These are phyloP conservation scores for Bipolaris zeicola DNA, from an alignment of 2,329 filamentous ascomycete genomes.

Conservation along the genomic window DNA sequence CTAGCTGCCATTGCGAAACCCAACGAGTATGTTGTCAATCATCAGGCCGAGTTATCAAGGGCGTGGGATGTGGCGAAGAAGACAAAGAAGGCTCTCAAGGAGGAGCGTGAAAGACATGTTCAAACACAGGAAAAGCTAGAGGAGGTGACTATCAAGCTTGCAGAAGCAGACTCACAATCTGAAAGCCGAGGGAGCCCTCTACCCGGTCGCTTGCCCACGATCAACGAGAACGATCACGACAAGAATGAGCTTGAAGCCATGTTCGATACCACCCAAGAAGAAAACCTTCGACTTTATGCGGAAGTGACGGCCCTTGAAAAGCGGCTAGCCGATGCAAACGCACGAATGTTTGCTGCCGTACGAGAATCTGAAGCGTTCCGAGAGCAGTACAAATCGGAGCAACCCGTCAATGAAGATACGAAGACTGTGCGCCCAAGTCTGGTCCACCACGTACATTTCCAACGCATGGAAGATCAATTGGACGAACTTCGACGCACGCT, in stretches of 20 bases:
- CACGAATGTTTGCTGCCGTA: slow-evolving; percentile 31
- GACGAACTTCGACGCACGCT: slow-evolving; percentile 33
- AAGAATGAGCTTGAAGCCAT: slow-evolving; percentile 43
- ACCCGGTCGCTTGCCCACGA: slow-evolving; percentile 35
- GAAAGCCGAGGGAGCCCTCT: slow-evolving; percentile 8
- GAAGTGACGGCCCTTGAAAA: slow-evolving; percentile 39
- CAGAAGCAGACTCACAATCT: slow-evolving; percentile 22
- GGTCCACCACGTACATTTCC: slow-evolving; percentile 43
- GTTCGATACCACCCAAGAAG: slow-evolving; percentile 44
- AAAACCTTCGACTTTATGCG: slow-evolving; percentile 39
- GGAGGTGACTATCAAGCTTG: slow-evolving; percentile 25
- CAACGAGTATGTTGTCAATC: slow-evolving; percentile 32
- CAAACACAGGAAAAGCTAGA: slow-evolving; percentile 35
- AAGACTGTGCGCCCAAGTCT: slow-evolving; percentile 39
- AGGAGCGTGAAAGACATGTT: slow-evolving; percentile 35
- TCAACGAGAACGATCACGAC: slow-evolving; percentile 38
- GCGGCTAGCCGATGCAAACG: slow-evolving; percentile 37
- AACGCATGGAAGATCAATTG: slow-evolving; percentile 41
- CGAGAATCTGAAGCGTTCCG: slow-evolving; percentile 32
- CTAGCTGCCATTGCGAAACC: slow-evolving; percentile 26
- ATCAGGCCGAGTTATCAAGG: slow-evolving; percentile 39
- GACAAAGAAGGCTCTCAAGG: slow-evolving; percentile 33
- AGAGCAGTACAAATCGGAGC: slow-evolving; percentile 34
- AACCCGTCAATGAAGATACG: slow-evolving; percentile 37
- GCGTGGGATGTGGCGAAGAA: slow-evolving; percentile 42